A percentile compares a stretch with the other conserved stretches of the same genome.
phyloP scores from a whole-genome alignment of 2,329 filamentous ascomycete species.

The Alternaria conjuncta region DNA sequence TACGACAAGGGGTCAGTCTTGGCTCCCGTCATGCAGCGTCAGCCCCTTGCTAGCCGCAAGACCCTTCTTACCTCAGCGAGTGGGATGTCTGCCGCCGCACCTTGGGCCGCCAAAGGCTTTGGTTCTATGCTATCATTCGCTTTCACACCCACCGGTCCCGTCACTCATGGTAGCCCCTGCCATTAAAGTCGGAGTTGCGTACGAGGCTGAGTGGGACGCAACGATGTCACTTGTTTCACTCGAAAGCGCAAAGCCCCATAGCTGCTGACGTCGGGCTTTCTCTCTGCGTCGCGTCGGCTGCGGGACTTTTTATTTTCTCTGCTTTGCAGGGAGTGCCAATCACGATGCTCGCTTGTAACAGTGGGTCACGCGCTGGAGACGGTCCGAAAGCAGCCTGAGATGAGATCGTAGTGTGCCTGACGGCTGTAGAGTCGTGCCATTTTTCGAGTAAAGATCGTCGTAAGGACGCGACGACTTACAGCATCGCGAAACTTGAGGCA shows the following conservation, averaged over 20 bases:
- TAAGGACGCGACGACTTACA: constrained; percentile 33
- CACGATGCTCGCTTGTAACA: neutral
- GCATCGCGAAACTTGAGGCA: constrained; percentile 31
- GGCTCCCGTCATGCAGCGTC: constrained; percentile 29
- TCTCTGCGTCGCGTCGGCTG: constrained; percentile 13
- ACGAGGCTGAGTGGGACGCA: constrained; percentile 4
- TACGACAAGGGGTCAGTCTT: constrained; percentile 13
- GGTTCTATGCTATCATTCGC: constrained; percentile 16
- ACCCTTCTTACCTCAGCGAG: constrained; percentile 12
- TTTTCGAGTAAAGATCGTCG: constrained; percentile 19
- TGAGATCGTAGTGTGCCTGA: constrained; percentile 25
- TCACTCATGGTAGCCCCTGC: constrained; percentile 6
- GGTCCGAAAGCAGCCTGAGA: constrained; percentile 21
- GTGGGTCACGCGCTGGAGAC: constrained; percentile 11
- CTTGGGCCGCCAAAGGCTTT: constrained; percentile 10
- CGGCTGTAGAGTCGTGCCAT: constrained; percentile 9
- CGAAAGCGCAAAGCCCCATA: constrained; percentile 4
- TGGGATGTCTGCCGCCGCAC: constrained; percentile 20
- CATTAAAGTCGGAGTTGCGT: constrained; percentile 11
- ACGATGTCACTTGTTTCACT: constrained; percentile 16
- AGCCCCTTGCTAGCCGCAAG: constrained; percentile 5
- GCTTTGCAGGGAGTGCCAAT: constrained; percentile 15
- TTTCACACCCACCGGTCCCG: constrained; percentile 1
- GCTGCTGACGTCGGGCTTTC: constrained; percentile 12
- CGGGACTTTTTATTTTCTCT: constrained; percentile 4